Evolutionary conservation across 106 monocot genomes (phyloP), one percentile per base, ranked within the genome.

Genomic region (Agapanthus africanus): DNA sequence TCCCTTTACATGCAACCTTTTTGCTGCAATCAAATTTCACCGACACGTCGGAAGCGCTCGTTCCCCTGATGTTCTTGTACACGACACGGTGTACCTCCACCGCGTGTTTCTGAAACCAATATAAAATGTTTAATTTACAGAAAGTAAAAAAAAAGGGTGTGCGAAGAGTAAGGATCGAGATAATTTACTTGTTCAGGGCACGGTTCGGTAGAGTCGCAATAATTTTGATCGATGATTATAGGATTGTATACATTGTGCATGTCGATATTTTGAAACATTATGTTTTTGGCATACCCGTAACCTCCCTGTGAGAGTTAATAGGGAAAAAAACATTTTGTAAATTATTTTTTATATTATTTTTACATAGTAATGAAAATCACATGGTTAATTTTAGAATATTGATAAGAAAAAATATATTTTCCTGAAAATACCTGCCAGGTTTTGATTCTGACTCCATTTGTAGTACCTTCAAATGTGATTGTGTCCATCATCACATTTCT

Each of bases 351-450:
- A 66, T 25, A 41, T 22, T 61, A 14, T n/a, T 30, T n/a, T 33
- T 50, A 25, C 38, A 66, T 30, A 54, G 8, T 11, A 52, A 34
- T 33, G 13, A 37, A 32, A 18, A 61, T 64, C n/a, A 63, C 5
- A 63, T 41, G 15, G n/a, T 4, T 6, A 11, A 26, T 47, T 44
- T 11, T 1, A 47, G 3, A 15, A 7, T 7, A 15, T 0, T 47
- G 46, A 13, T 15, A 46, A 46, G 11, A 14, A 11, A 46, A 46
- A 46, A 4, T 34, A 46, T n/a, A 37, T 1, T 0, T 78, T 79
- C n/a, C n/a, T n/a, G n/a, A n/a, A n/a, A n/a, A n/a, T n/a, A 90
- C 93, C 90, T 90, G 94, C 87, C 84, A 87, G 0, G 94, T 94
- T 66, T 94, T 94, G 40, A 94, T 90, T 35, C 90, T 70, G 21